Evolutionary conservation across 2,329 filamentous ascomycete genomes (phyloP).

Genomic region (Fusarium mangiferae): DNA sequence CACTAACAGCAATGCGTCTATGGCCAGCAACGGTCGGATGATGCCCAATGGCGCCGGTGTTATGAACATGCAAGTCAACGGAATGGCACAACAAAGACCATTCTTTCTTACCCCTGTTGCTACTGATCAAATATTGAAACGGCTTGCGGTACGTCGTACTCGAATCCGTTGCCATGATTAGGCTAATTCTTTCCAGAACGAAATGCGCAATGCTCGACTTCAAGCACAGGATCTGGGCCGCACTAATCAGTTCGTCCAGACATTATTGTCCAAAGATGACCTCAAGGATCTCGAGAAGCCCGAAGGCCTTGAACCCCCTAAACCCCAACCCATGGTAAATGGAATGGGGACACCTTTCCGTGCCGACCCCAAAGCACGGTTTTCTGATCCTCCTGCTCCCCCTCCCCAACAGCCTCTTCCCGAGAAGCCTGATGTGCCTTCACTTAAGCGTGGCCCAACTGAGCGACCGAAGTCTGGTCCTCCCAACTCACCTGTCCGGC

Average conservation of each 20-base stretch:
- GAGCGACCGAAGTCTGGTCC: constrained; percentile 74
- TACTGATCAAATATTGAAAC: constrained; percentile 92
- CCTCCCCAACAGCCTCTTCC: constrained; percentile 93
- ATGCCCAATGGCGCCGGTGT: constrained; percentile 55
- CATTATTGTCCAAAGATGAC: constrained; percentile 78
- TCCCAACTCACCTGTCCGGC: constrained; percentile 68
- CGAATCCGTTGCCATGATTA: background rate
- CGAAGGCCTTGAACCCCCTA: constrained; percentile 59
- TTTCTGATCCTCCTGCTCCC: constrained; percentile 92
- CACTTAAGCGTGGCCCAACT: constrained; percentile 79
- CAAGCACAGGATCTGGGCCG: constrained; percentile 87
- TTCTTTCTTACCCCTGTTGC: constrained; percentile 91
- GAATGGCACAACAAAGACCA: constrained; percentile 78
- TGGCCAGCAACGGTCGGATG: constrained; percentile 70
- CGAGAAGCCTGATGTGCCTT: constrained; percentile 86
- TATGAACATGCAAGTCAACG: constrained; percentile 64
- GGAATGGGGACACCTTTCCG: constrained; percentile 67
- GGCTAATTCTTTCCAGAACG: constrained; percentile 67
- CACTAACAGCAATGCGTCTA: constrained; percentile 73
- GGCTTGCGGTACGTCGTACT: constrained; percentile 48
- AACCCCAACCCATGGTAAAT: constrained; percentile 59
- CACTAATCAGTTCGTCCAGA: constrained; percentile 82
- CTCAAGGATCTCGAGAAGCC: constrained; percentile 67
- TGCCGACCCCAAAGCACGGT: constrained; percentile 81
- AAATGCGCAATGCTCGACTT: constrained; percentile 89